phyloP scores from a whole-genome alignment of 208 protist genomes.

The Acanthamoeba sp. region DNA sequence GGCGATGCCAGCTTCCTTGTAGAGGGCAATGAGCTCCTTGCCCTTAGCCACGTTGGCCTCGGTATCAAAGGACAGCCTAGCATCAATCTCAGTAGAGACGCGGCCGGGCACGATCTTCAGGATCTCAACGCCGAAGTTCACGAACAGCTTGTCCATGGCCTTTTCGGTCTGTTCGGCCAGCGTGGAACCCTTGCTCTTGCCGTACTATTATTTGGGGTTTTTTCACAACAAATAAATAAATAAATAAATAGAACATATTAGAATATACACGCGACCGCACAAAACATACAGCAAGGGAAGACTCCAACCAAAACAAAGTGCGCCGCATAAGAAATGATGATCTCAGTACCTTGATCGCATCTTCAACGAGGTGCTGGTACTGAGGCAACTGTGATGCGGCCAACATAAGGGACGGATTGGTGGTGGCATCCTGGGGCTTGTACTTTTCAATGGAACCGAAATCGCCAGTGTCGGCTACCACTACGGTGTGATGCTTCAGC shows the following conservation, averaged over 20 bases:
- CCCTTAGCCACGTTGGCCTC: slow-evolving; percentile 95
- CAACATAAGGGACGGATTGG: slow-evolving; percentile 97
- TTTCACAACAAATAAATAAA: too few relatives aligned
- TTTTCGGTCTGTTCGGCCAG: slow-evolving; percentile 74
- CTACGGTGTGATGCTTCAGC: slow-evolving; percentile 77
- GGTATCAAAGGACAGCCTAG: slow-evolving; percentile 96
- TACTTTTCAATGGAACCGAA: slow-evolving; percentile 95
- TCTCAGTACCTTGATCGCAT: slow-evolving; percentile 90
- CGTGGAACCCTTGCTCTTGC: slow-evolving; percentile 85
- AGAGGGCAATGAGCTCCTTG: slow-evolving; percentile 94
- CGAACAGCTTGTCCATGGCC: slow-evolving; percentile 93
- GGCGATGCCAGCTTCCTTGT: slow-evolving; percentile 94
- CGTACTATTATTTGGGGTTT: slow-evolving; percentile 75
- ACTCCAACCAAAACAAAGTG: too few relatives aligned
- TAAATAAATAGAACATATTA: too few relatives aligned
- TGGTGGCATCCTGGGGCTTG: slow-evolving; percentile 97
- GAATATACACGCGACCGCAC: too few relatives aligned
- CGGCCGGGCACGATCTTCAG: slow-evolving; percentile 97
- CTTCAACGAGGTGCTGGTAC: slow-evolving; percentile 90
- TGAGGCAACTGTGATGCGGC: slow-evolving; percentile 92
- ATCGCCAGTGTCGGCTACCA: slow-evolving; percentile 97
- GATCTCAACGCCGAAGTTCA: slow-evolving; percentile 98
- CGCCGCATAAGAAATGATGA: not conserved
- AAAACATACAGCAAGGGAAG: not conserved
- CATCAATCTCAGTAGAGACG: slow-evolving; percentile 98